A percentile compares a stretch with the other conserved stretches of the same genome.
phyloP scores from a whole-genome alignment of 2,329 filamentous ascomycete species.

The Monosporascus ibericus region DNA sequence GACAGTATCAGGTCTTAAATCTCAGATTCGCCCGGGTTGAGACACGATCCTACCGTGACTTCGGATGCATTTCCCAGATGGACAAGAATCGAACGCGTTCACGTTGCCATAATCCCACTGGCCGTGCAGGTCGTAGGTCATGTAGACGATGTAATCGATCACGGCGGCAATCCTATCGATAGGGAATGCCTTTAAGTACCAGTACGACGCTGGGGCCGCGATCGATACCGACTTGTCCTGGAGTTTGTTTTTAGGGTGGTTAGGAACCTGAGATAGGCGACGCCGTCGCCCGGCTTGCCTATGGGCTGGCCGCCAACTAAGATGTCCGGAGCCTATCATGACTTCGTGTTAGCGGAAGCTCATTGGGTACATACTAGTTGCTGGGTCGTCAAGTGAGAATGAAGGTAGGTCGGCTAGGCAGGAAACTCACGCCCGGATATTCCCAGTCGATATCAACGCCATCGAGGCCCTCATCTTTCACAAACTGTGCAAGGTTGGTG shows the following conservation, averaged over 20 bases:
- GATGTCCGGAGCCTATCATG: constrained; percentile 9
- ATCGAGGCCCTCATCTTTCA: constrained; percentile 23
- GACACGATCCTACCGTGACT: background rate
- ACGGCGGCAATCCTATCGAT: constrained; percentile 8
- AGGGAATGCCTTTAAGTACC: constrained; percentile 18
- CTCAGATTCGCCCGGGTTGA: no score
- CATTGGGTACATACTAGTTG: no score
- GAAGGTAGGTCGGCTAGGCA: background rate
- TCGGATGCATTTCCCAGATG: constrained; percentile 8
- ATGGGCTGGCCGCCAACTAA: constrained; percentile 9
- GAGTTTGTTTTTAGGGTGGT: constrained; percentile 1
- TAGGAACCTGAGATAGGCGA: constrained; percentile 9
- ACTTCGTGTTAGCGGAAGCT: background rate
- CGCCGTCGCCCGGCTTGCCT: constrained; percentile 6
- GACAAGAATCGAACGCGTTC: constrained; percentile 1
- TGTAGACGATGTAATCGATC: constrained; percentile 19
- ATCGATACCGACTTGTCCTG: constrained; percentile 7
- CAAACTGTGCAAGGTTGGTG: constrained; percentile 17
- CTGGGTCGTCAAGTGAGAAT: no score
- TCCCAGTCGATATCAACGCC: no score
- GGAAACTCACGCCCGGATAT: constrained; percentile 19
- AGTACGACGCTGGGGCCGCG: constrained; percentile 18
- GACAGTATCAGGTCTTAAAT: no score
- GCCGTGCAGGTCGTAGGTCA: constrained; percentile 11
- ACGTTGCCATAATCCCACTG: constrained; percentile 15